phyloP scores from a whole-genome alignment of 2,329 filamentous ascomycete genomes.

The Meredithiella fracta region DNA sequence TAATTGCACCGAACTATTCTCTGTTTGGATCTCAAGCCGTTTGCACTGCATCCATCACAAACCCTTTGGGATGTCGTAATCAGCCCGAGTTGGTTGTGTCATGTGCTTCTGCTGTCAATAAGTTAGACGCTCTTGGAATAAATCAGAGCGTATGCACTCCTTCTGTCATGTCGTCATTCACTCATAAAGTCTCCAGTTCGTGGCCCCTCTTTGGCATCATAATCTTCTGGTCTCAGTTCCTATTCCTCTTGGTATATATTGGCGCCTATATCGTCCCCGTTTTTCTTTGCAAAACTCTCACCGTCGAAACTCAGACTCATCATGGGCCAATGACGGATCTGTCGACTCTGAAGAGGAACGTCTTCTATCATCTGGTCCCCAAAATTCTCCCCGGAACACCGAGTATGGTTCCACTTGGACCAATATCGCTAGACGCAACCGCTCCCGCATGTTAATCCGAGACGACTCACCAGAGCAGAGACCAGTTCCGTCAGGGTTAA shows the following conservation, averaged over 20 bases:
- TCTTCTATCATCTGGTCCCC: constrained; percentile 36
- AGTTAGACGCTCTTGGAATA: not conserved
- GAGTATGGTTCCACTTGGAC: constrained; percentile 11
- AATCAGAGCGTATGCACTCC: constrained; percentile 59
- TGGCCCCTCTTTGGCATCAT: constrained; percentile 89
- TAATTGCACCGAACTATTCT: constrained; percentile 89
- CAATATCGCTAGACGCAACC: constrained; percentile 2
- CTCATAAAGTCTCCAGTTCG: constrained; percentile 82
- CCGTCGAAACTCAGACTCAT: constrained; percentile 36
- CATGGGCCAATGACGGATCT: constrained; percentile 62
- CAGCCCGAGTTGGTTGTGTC: constrained; percentile 57
- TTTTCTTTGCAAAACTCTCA: constrained; percentile 66
- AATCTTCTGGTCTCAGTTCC: constrained; percentile 95
- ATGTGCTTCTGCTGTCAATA: constrained; percentile 56
- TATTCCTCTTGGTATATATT: constrained; percentile 69
- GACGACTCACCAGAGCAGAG: not conserved
- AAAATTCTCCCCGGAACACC: constrained; percentile 32
- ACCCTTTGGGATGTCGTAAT: constrained; percentile 56
- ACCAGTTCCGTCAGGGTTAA: not conserved
- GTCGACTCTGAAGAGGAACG: constrained; percentile 91
- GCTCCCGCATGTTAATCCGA: not conserved
- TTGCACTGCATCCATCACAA: constrained; percentile 54
- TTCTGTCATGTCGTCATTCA: constrained; percentile 76
- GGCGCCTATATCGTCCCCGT: constrained; percentile 60
- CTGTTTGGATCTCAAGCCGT: constrained; percentile 90